These are phyloP conservation scores for Starmerella scarabaei DNA, from an alignment of 805 yeast species.

Conservation along the genomic window DNA sequence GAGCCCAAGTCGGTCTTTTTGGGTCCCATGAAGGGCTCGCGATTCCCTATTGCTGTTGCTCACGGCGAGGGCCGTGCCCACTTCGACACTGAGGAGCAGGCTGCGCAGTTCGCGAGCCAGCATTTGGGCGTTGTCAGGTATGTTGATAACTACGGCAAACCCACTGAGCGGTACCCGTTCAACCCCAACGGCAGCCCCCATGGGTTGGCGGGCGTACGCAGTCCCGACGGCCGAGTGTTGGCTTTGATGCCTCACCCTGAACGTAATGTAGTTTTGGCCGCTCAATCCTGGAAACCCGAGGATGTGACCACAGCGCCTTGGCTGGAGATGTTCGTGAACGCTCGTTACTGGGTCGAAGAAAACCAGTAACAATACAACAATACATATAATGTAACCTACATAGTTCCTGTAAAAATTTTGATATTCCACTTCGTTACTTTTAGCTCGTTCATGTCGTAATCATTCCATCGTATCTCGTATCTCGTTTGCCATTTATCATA, in stretches of 20 bases:
- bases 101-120: constrained; percentile 36
- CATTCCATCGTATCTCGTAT: no score
- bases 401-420: no score
- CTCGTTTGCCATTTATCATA: no score
- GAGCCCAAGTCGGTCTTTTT: constrained; percentile 51
- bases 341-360: constrained; percentile 70
- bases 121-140: constrained; percentile 56
- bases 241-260: constrained; percentile 99
- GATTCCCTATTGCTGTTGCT: constrained; percentile 92
- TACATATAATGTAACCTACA: no score
- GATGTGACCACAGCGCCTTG: constrained; percentile 53
- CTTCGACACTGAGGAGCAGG: constrained; percentile 39
- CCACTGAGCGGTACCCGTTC: constrained; percentile 73
- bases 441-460: no score
- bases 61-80: constrained; percentile 96
- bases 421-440: no score
- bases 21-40: constrained; percentile 84
- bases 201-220: constrained; percentile 84
- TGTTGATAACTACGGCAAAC: constrained; percentile 81
- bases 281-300: constrained; percentile 80
- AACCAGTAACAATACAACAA: neutral
- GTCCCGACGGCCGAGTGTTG: constrained; percentile 85
- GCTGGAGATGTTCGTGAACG: constrained; percentile 84
- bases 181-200: constrained; percentile 94
- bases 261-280: constrained; percentile 74